phyloP scores from a whole-genome alignment of 352 stramenopile species.

The Phytophthora cactorum region DNA sequence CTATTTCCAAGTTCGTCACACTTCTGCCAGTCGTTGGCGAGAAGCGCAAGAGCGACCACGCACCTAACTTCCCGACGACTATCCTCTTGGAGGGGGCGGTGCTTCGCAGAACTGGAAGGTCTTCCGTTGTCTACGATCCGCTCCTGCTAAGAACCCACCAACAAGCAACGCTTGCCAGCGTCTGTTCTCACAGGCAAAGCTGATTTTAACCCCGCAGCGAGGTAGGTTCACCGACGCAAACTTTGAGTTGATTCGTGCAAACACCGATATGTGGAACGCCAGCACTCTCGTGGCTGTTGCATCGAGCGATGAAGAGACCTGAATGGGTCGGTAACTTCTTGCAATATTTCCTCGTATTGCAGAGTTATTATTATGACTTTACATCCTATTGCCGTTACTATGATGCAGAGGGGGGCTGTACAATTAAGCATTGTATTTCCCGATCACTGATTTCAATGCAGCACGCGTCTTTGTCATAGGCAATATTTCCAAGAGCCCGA shows the following conservation, averaged over 20 bases:
- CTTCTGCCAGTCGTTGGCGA: neutral
- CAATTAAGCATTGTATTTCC: neutral
- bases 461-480: no score
- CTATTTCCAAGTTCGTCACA: neutral
- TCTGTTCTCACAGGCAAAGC: slow-evolving; percentile 4
- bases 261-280: slow-evolving; percentile 5
- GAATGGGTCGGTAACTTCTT: neutral
- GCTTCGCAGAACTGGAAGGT: neutral
- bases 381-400: neutral
- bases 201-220: slow-evolving; percentile 3
- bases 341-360: neutral
- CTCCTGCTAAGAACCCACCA: slow-evolving; percentile 12
- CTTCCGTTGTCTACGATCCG: neutral
- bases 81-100: neutral
- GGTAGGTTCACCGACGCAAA: slow-evolving; percentile 3
- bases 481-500: no score
- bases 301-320: neutral
- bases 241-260: slow-evolving; percentile 16
- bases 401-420: neutral
- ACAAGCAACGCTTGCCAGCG: slow-evolving; percentile 15
- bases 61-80: slow-evolving; percentile 6
- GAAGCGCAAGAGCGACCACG: slow-evolving; percentile 3
- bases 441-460: neutral
- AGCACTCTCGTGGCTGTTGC: neutral
- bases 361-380: neutral